Evolutionary conservation across 2,329 filamentous ascomycete species (phyloP), one percentile per base, ranked within the genome.

Genomic region (Microsporum audouinii): DNA sequence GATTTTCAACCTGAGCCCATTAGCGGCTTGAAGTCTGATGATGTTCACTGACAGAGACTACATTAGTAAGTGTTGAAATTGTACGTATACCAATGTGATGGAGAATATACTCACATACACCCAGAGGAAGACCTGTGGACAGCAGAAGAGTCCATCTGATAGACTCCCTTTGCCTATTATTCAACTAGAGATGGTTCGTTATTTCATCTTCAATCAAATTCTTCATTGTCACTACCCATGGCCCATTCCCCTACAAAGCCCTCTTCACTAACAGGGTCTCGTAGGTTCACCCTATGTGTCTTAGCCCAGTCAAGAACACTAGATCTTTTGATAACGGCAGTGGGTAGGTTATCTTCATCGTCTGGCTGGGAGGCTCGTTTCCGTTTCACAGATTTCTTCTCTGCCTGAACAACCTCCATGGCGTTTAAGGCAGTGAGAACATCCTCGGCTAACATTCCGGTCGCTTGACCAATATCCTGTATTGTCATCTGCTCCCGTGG

Each of bases 361-460:
- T 63, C 59, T 17, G 67, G 61, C 2, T 59, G 57, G 33, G 70
- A 67, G 17, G 43, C 75, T 77, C 77, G 72, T 75, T 71, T 70
- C 77, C 81, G 66, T 82, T 68, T 86, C 78, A 73, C 84, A 73
- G 56, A 71, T 14, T 70, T 77, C 66, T 78, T 78, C 62, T 76
- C 76, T 23, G 71, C 70, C 63, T 83, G 80, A 55, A 87, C 78
- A 39, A 94, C 77, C 6, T 82, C 85, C 89, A 96, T 96, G 62
- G 89, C 86, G 63, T 88, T 84, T 60, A 96, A 76, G 29, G 90
- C 85, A 0, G 79, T 79, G 49, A 95, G 81, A 62, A 92, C 89
- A 74, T 97, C 92, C 49, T 96, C 92, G 0, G 82, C 81, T 61
- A 87, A 79, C 72, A 97, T 95, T 78, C 89, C 95, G 0, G 91